phyloP scores from a whole-genome alignment of 768 basidiomycete genomes.

The Phlebiopsis gigantea region DNA sequence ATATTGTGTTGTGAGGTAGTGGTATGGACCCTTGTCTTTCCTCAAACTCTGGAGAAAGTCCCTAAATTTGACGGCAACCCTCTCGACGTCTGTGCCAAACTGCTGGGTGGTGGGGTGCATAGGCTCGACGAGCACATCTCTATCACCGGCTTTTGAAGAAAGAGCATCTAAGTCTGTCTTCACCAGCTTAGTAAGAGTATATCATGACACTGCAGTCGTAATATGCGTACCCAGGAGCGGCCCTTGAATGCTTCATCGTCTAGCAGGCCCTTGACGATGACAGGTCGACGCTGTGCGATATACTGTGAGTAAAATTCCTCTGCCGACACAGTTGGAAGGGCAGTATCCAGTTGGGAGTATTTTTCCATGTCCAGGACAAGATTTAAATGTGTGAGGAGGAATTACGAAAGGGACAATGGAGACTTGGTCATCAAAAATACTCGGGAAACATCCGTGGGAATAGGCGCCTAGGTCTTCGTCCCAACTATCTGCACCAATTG shows the following conservation, averaged over 20 bases:
- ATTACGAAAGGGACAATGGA: too few relatives aligned
- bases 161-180: conserved; percentile 24
- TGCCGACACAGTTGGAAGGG: conserved; percentile 13
- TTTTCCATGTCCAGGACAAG: not conserved
- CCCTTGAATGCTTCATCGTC: conserved; percentile 23
- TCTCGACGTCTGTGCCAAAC: conserved; percentile 25
- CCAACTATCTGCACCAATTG: too few relatives aligned
- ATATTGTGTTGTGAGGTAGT: conserved; percentile 28
- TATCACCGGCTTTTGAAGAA: conserved; percentile 19
- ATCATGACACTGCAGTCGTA: not conserved
- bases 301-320: conserved; percentile 20
- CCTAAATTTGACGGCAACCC: conserved; percentile 20
- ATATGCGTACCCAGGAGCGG: conserved; percentile 19
- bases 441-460: too few relatives aligned
- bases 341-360: conserved; percentile 10
- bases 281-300: conserved; percentile 21
- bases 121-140: conserved; percentile 24
- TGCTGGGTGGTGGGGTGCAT: conserved; percentile 22
- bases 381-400: too few relatives aligned
- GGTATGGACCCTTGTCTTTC: conserved; percentile 15
- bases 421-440: too few relatives aligned
- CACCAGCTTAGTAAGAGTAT: not conserved
- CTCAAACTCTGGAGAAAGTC: conserved; percentile 19
- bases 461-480: too few relatives aligned
- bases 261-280: conserved; percentile 21